Evolutionary conservation across 2,329 filamentous ascomycete species (phyloP), one percentile per base, ranked within the genome.

Genomic region (Blastomyces gilchristii): DNA sequence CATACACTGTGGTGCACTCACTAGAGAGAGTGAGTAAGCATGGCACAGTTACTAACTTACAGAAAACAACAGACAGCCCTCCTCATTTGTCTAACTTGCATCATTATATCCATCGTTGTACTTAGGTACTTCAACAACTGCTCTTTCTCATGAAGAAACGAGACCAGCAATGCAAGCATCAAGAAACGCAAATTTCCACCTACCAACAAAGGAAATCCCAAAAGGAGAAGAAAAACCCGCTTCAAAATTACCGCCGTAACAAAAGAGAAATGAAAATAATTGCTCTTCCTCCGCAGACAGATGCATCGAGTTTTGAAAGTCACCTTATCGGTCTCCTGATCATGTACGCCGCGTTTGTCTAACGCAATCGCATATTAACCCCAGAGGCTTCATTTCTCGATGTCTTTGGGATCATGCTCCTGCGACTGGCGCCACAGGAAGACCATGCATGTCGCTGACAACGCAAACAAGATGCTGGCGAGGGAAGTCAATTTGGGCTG

Each of bases 341-440:
- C n/a, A 18, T 22, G 18, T 22, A 6, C 5, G 18, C 7, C 3
- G 6, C 34, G 37, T 25, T 43, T 57, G 54, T 37, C 6, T n/a
- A 16, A 37, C 37, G 52, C 28, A 34, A 37, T 11, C 14, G 28
- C 28, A 34, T 34, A 1, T 52, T 34, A 12, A 3, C 18, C 16
- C 3, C 37, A n/a, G 14, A 25, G 25, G 16, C 22, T 58, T 70
- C 79, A 82, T 50, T 71, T 73, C 69, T 82, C 82, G 53, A 81
- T 67, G 63, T 84, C 79, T 73, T 83, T 82, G 62, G 76, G 72
- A 2, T 71, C 66, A 4, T 74, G 69, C 14, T 69, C 68, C 75
- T 83, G 83, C 70, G 81, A 77, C 68, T 83, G 81, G 66, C 83
- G 81, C 84, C 86, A 89, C 49, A 90, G 78, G 68, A 85, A 84